Base-by-base conservation (phyloP, 768 basidiomycete species). In the Lanmaoa pseudosensibilis region DNA sequence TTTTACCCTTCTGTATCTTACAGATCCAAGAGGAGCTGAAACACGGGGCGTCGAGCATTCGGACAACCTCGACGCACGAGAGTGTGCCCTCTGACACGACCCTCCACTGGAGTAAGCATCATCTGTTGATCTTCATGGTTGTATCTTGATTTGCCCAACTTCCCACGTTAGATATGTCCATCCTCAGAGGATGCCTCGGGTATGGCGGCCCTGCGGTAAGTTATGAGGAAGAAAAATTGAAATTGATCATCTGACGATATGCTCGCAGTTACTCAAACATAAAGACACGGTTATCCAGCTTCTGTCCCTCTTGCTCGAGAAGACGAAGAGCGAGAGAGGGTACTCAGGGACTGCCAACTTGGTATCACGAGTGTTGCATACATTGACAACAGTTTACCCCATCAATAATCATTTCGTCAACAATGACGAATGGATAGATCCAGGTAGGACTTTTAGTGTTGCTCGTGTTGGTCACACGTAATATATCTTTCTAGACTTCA, bases 11-110 rank as follows among this genome's bases (percentile, higher is more conserved):
- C 57, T 95, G 92, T 67, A 75, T 82, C 16, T 72, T 75, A 7
- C 88, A 92, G 66, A 92, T 97, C 50, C 81, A 88, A 59, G 85
- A 86, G 45, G 96, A 98, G 72, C 73, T 98, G 51, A 90, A 85
- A 65, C 87, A 92, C 60, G 96, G 96, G 9, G 94, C 96, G 2
- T 94, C 92, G 27, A 90, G 88, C 59, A 78, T 88, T 33, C 78
- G 93, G 43, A 93, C 90, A 19, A 93, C 92, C 3, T 89, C 88
- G 2, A 81, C 81, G 5, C 83, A 87, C 61, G 79, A 82, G 36
- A 85, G 87, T 11, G 80, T 90, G 3, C 87, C 91, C 8, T 90
- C 90, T 3, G 91, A 93, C 62, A 92, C 91, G 7, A 93, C 92
- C 8, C 76, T 98, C 50, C 94, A 97, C 69, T 97, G 94, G 91